Conservation (phyloP, 1,284 basidiomycete genomes). For the Sporisorium exsertum region DNA sequence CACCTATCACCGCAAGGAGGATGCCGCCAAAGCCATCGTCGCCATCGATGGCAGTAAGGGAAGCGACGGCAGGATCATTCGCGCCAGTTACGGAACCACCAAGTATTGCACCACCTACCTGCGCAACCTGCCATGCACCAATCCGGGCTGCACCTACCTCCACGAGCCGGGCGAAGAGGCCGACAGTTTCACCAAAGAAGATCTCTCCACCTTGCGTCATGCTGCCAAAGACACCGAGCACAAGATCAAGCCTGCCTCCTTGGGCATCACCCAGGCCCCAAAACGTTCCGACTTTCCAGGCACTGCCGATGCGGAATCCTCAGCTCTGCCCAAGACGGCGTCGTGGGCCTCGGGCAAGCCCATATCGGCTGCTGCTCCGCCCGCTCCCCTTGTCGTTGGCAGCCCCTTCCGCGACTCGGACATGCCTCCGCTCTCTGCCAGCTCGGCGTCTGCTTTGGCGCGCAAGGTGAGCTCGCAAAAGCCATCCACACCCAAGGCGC, state of each 20-base stretch:
- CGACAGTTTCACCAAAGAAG: slow-evolving; percentile 78
- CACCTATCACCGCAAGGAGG: slow-evolving; percentile 92
- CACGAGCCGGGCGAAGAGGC: slow-evolving; percentile 99
- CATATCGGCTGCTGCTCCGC: slow-evolving; percentile 26
- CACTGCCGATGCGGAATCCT: slow-evolving; percentile 48
- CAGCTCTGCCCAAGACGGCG: slow-evolving; percentile 67
- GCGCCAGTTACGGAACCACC: slow-evolving; percentile 94
- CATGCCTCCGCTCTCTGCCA: slow-evolving; percentile 59
- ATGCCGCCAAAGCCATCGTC: slow-evolving; percentile 91
- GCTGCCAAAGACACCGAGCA: slow-evolving; percentile 67
- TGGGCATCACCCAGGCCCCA: slow-evolving; percentile 47
- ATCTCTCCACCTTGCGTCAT: slow-evolving; percentile 66
- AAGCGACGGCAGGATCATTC: slow-evolving; percentile 73
- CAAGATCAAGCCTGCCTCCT: slow-evolving; percentile 63
- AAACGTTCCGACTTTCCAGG: slow-evolving; percentile 42
- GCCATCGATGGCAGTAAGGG: slow-evolving; percentile 86
- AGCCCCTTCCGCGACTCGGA: slow-evolving; percentile 59
- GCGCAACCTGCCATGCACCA: slow-evolving; percentile 85
- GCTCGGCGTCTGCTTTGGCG: slow-evolving; percentile 41
- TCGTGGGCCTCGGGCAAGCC: slow-evolving; percentile 66
- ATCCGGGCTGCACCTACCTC: slow-evolving; percentile 89
- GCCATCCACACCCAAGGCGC: slow-evolving; percentile 34
- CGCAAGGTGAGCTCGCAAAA: slow-evolving; percentile 53
- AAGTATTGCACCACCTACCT: slow-evolving; percentile 98
- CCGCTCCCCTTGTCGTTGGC: slow-evolving; percentile 36